A percentile compares a stretch with the other conserved stretches of the same genome.
Evolutionary conservation across 2,329 filamentous ascomycete genomes (phyloP).

Genomic region (Didymella arachidicola): DNA sequence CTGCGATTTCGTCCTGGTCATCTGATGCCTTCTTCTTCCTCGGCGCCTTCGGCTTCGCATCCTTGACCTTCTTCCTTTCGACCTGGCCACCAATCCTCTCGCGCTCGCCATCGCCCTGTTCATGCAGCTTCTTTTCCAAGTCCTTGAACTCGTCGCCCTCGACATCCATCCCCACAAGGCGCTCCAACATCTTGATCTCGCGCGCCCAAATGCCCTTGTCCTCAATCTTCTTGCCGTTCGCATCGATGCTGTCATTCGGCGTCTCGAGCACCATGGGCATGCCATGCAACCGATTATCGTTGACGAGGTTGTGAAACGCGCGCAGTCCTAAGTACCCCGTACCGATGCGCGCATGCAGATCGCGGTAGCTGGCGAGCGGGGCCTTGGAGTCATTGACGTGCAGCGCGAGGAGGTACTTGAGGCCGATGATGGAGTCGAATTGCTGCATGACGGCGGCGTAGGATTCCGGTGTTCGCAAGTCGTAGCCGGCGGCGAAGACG

Average conservation of each 20-base stretch:
- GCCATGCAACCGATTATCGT: constrained; percentile 75
- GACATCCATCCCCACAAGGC: constrained; percentile 81
- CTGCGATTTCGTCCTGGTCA: constrained; percentile 20
- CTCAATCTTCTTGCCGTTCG: constrained; percentile 70
- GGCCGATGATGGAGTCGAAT: constrained; percentile 80
- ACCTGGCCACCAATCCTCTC: constrained; percentile 79
- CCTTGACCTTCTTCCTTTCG: constrained; percentile 63
- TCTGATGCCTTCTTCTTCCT: constrained; percentile 45
- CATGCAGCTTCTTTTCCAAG: constrained; percentile 71
- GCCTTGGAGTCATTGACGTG: constrained; percentile 98
- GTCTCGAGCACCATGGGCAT: constrained; percentile 95
- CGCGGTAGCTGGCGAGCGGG: constrained; percentile 79
- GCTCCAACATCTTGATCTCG: constrained; percentile 94
- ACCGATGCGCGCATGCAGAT: constrained; percentile 95
- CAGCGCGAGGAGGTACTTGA: constrained; percentile 80
- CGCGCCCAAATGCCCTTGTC: constrained; percentile 87
- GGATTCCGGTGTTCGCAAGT: constrained; percentile 76
- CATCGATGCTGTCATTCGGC: constrained; percentile 78
- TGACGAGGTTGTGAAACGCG: constrained; percentile 91
- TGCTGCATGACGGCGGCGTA: constrained; percentile 76
- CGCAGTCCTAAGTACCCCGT: constrained; percentile 90
- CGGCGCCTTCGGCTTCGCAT: constrained; percentile 51
- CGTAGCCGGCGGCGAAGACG: constrained; percentile 92
- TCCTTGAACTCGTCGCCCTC: constrained; percentile 75
- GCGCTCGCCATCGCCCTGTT: constrained; percentile 73